Conservation (phyloP, 306 rosid species). For the Pterocarpus santalinus region DNA sequence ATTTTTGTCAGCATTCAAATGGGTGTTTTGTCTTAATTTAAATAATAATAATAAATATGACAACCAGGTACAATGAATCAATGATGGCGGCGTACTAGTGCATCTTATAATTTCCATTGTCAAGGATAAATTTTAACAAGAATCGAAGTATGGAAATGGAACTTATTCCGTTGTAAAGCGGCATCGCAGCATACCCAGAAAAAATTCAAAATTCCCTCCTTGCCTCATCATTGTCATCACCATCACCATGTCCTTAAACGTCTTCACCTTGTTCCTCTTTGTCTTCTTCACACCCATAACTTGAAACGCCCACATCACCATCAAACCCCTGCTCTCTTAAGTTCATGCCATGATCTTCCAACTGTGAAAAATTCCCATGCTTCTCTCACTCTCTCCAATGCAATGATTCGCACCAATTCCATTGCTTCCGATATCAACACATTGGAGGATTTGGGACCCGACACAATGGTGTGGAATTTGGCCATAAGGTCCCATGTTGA, state of each 20-base stretch:
- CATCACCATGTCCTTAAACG: constrained; percentile 46
- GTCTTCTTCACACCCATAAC: constrained; percentile 63
- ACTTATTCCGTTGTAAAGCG: background rate
- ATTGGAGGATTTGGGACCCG: constrained; percentile 27
- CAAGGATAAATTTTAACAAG: background rate
- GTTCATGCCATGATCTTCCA: constrained; percentile 48
- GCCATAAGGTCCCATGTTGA: constrained; percentile 53
- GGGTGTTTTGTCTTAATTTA: too few relatives aligned
- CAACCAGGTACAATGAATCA: too few relatives aligned
- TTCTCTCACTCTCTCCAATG: constrained; percentile 48
- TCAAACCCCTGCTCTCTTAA: constrained; percentile 24
- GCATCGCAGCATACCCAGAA: background rate
- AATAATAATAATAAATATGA: too few relatives aligned
- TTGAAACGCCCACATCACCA: constrained; percentile 42
- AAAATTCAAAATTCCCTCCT: constrained; percentile 42
- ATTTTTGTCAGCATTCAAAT: too few relatives aligned
- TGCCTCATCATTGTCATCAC: background rate
- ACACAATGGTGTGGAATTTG: constrained; percentile 57
- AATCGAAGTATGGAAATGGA: background rate
- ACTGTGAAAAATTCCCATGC: constrained; percentile 51
- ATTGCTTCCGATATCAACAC: constrained; percentile 39
- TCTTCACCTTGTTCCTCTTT: constrained; percentile 24
- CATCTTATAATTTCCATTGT: too few relatives aligned
- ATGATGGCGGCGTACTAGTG: too few relatives aligned
- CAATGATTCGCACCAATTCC: constrained; percentile 19